A percentile compares a stretch with the other conserved stretches of the same genome.
phyloP scores from a whole-genome alignment of 2,329 filamentous ascomycete species.

The Phaeosphaeriaceae sp. region DNA sequence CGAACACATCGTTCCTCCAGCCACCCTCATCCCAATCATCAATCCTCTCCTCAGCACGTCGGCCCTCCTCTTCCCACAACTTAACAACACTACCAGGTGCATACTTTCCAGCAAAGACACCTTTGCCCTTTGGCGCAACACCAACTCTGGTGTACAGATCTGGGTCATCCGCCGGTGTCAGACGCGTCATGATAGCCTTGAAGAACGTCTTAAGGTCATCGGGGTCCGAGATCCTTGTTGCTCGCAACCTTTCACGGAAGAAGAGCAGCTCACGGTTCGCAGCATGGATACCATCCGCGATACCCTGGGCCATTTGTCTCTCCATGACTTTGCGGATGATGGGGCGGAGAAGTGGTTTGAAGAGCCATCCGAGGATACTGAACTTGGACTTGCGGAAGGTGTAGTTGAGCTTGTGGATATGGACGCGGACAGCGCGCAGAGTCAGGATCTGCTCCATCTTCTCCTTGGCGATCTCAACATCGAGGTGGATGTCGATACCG shows the following conservation, averaged over 20 bases:
- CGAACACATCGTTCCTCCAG: slow-evolving; percentile 88
- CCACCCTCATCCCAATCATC: slow-evolving; percentile 74
- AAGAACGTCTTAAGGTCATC: slow-evolving; percentile 82
- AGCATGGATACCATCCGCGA: slow-evolving; percentile 72
- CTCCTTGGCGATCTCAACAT: slow-evolving; percentile 82
- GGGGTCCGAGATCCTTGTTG: slow-evolving; percentile 82
- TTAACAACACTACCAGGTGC: slow-evolving; percentile 88
- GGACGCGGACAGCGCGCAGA: slow-evolving; percentile 76
- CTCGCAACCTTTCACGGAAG: slow-evolving; percentile 83
- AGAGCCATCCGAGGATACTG: slow-evolving; percentile 77
- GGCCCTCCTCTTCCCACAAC: slow-evolving; percentile 84
- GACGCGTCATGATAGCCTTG: slow-evolving; percentile 78
- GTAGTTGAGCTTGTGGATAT: slow-evolving; percentile 88
- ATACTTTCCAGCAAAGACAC: slow-evolving; percentile 83
- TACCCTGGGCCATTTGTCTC: slow-evolving; percentile 74
- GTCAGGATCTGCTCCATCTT: slow-evolving; percentile 81
- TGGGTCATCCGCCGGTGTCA: slow-evolving; percentile 75
- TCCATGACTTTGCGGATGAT: slow-evolving; percentile 82
- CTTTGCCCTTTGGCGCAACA: slow-evolving; percentile 65
- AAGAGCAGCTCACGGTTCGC: slow-evolving; percentile 87
- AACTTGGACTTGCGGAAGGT: slow-evolving; percentile 76
- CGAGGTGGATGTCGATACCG: slow-evolving; percentile 84
- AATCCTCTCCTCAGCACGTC: slow-evolving; percentile 72
- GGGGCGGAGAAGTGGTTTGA: slow-evolving; percentile 84
- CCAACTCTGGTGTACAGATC: slow-evolving; percentile 79